Percentiles rank a stretch among this genome's conserved stretches.
phyloP scores from a whole-genome alignment of 257 asterid genomes.

The Linderniella brevidens region DNA sequence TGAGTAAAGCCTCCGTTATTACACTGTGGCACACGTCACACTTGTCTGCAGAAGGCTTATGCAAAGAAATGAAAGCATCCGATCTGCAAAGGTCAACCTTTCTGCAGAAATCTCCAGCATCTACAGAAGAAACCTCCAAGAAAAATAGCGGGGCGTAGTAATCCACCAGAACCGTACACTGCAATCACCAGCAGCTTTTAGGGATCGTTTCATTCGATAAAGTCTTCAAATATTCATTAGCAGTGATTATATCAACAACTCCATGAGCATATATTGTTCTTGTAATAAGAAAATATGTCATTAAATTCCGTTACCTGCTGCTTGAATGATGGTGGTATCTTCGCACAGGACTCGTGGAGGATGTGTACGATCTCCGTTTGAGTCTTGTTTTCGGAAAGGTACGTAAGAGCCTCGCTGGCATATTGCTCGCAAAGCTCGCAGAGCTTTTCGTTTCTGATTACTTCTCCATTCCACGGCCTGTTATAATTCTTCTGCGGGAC shows the following conservation, averaged over 20 bases:
- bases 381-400: constrained; percentile 54
- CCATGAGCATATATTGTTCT: not conserved
- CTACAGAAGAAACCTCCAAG: constrained; percentile 37
- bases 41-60: constrained; percentile 26
- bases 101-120: constrained; percentile 46
- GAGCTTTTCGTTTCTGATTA: constrained; percentile 23
- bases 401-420: constrained; percentile 45
- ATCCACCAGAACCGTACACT: constrained; percentile 79
- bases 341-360: constrained; percentile 67
- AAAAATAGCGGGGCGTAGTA: constrained; percentile 80
- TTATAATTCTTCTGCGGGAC: constrained; percentile 24
- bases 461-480: constrained; percentile 20
- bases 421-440: constrained; percentile 62
- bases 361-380: constrained; percentile 41
- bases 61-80: constrained; percentile 17
- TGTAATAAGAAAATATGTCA: constrained; percentile 3
- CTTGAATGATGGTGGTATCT: constrained; percentile 42
- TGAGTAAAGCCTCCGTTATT: constrained; percentile 50
- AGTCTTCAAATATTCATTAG: not conserved
- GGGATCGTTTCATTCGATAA: constrained; percentile 3
- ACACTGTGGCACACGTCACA: constrained; percentile 61
- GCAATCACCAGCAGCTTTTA: constrained; percentile 13
- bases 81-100: constrained; percentile 49
- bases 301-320: constrained; percentile 34
- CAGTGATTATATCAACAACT: not conserved